Base-by-base conservation (phyloP, 805 yeast species). In the Metschnikowia colocasiae region DNA sequence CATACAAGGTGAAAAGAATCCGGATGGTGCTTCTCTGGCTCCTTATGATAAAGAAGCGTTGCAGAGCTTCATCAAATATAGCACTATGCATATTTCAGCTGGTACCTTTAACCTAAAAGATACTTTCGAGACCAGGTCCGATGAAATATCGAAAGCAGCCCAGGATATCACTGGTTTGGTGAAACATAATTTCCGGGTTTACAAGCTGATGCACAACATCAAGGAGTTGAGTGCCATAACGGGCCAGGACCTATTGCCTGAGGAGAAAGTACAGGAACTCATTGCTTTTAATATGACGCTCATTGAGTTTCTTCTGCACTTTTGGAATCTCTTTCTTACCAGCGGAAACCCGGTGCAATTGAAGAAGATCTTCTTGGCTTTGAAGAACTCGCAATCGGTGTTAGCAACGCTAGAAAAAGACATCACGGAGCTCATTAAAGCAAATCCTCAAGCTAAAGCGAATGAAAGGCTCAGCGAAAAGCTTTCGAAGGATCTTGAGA, bases 101-200 rank as follows among this genome's bases (percentile, higher is more conserved):
- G 45, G 51, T n/a, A 61, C 62, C 2, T 52, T 59, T 12, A 57
- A 60, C 43, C 50, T 65, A 32, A 55, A 57, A 7, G 73, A 65
- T 20, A 65, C 70, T 0, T 71, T 65, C 46, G 53, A 47, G 6
- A 42, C 56, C 26, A 61, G 58, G 47, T 60, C 61, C 35, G 63
- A 58, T 31, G 73, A 67, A 15, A 75, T 71, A 44, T 70, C 67
- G 46, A 72, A 69, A 27, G 73, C 80, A 1, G 63, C 74, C 25
- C 62, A 62, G 34, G 78, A 75, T 35, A 75, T 81, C 8, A 65
- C 74, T 7, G 59, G 59, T 3, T 69, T 80, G 27, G 77, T 81
- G n/a, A 73, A 75, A 53, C 66, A 69, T 36, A 81, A 80, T 55
- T 71, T 81, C 13, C 77, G 79, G 46, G 82, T 80, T 52, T 76